Evolutionary conservation across 2,329 filamentous ascomycete species (phyloP), one percentile per base, ranked within the genome.

Genomic region (Zasmidium angulare): DNA sequence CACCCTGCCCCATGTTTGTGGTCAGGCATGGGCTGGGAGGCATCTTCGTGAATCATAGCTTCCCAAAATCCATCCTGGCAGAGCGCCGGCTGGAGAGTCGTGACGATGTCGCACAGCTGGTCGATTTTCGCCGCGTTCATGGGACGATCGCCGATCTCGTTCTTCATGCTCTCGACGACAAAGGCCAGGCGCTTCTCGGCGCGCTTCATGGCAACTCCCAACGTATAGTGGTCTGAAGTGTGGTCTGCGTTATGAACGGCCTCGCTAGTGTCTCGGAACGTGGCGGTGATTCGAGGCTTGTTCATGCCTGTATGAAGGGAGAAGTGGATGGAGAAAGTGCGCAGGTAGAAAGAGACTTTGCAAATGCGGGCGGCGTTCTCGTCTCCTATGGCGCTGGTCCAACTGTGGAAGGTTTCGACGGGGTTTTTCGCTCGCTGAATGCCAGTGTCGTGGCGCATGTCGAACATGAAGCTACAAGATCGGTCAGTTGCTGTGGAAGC

Each of bases 301-400:
- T 62, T 29, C 36, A 3, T 7, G 21, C 53, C 49, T 10, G 23
- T 11, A 19, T 40, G 54, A n/a, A 66, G 53, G 20, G 31, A 60
- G 50, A 62, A 58, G 47, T 60, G 47, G 2, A 59, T 46, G 29
- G 46, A 46, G 59, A 64, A 68, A 51, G 59, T 61, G 24, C 63
- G 56, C 20, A 52, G 47, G 46, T 60, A 59, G 56, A 64, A 66
- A 31, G 54, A 58, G 6, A 67, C 12, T 19, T 51, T 53, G 23
- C 57, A 54, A 2, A 68, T 21, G 12, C 66, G 50, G 12, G 53
- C 62, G n/a, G 62, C 63, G 47, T 66, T 68, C 11, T 53, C 54
- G 40, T 67, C 63, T 9, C 66, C 66, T 4, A 68, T 66, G 3
- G 60, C 61, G 22, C n/a, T 31, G 24, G 66, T 58, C 66, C 66